Base-by-base conservation (phyloP, 179 eudicot species). In the Gypsophila paniculata region DNA sequence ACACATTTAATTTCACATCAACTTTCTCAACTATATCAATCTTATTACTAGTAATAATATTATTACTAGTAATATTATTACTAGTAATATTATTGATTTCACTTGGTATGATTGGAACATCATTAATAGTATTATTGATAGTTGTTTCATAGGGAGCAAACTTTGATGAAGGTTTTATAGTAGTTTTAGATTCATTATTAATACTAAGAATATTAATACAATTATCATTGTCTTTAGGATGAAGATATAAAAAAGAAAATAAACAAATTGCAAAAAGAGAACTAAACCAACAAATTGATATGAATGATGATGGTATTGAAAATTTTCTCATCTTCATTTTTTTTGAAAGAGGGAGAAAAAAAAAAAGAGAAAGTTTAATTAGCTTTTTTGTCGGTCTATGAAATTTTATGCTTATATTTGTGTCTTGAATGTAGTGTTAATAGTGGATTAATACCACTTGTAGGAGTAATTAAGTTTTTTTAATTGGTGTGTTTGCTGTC, bases 261-360 rank as follows among this genome's bases (percentile, higher is more conserved):
- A 76, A 76, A 12, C 77, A 79, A 22, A 70, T 22, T 7, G 77
- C 77, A 57, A 79, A 79, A 13, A 79, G 69, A 32, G 74, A 48
- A 11, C 72, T 76, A 19, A 79, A 53, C 62, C 74, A 34, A 46
- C 71, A 79, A 55, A 79, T 32, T 58, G 74, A 68, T 22, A 76
- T 76, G 63, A 76, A 76, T 44, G 79, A 76, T 11, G 69, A 53
- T 19, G 82, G 54, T 10, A 72, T 72, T 6, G 74, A 68, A n/a
- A 78, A 67, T 29, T 79, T 79, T 14, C 68, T 61, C 61, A 71
- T 64, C 48, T 57, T 64, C 61, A 46, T 69, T 49, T 49, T 68
- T 25, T 57, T 49, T 49, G 59, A 25, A 68, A 51, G 69, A 1
- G 51, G 68, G 26, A 23, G 42, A 26, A 23, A 26, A 51, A 8